Evolutionary conservation across 2,329 filamentous ascomycete species (phyloP).

Genomic region (Lithohypha guttulata): DNA sequence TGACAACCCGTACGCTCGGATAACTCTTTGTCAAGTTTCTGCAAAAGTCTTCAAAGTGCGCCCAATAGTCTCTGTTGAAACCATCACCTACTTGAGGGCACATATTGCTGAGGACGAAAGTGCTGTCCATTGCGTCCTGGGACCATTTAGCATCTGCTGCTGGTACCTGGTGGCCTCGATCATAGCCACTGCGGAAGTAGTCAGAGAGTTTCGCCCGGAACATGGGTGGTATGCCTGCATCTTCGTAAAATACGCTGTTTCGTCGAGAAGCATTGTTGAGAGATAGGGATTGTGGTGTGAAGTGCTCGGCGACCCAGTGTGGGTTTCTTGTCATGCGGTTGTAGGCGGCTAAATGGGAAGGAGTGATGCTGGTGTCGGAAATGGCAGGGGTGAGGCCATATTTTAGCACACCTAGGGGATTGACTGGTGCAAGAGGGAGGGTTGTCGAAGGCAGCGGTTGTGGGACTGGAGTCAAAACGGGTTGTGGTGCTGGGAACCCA

Average conservation of each 20-base stretch:
- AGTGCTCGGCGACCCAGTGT: slow-evolving; percentile 91
- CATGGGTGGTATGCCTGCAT: slow-evolving; percentile 64
- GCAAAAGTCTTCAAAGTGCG: slow-evolving; percentile 96
- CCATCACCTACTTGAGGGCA: slow-evolving; percentile 96
- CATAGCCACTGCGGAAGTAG: slow-evolving; percentile 90
- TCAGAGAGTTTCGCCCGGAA: slow-evolving; percentile 87
- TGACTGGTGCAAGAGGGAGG: slow-evolving; percentile 43
- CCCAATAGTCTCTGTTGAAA: slow-evolving; percentile 99
- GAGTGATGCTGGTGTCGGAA: slow-evolving; percentile 65
- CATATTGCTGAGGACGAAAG: slow-evolving; percentile 92
- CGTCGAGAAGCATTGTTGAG: slow-evolving; percentile 69
- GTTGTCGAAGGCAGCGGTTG: slow-evolving; percentile 26
- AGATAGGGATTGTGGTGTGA: slow-evolving; percentile 75
- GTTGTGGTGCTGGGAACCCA: slow-evolving; percentile 11
- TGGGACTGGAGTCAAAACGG: slow-evolving; percentile 27
- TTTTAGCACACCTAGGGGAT: slow-evolving; percentile 66
- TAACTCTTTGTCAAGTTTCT: slow-evolving; percentile 69
- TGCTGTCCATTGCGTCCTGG: slow-evolving; percentile 87
- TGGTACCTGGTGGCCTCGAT: slow-evolving; percentile 92
- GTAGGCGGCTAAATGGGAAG: slow-evolving; percentile 73
- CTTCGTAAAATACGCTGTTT: slow-evolving; percentile 73
- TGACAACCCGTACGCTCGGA: slow-evolving; percentile 81
- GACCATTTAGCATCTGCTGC: slow-evolving; percentile 95
- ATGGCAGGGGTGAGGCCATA: slow-evolving; percentile 90
- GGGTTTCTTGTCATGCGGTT: slow-evolving; percentile 87